Base-by-base conservation (phyloP, 345 rosid genomes). In the Luvunga scandens region DNA sequence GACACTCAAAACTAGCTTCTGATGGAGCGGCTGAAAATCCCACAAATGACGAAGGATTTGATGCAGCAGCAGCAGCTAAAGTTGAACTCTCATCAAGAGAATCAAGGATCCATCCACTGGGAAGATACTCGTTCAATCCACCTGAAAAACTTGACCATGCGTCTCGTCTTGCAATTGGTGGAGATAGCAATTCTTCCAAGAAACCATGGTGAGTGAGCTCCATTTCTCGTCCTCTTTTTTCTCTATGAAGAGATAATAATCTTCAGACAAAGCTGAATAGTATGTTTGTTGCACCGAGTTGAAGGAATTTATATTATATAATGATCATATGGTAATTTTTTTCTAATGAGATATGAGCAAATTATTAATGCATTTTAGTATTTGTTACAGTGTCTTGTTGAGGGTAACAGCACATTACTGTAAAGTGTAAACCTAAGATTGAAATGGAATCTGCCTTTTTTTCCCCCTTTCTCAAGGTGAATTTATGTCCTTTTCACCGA, bases 131-230 rank as follows among this genome's bases (percentile, higher is more conserved):
- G 72, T 76, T 83, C 83, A 63, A 36, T 56, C 79, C 83, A 78
- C 79, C 72, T 30, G 80, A 33, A 68, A 82, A 84, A 79, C 75
- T 79, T 33, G 82, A 66, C 79, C 77, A 79, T 78, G 70, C 79
- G 48, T 88, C 91, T 78, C 87, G 89, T 80, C 89, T 85, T 75
- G 18, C 50, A 45, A 45, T 45, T 45, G 57, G 22, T 18, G 92
- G 89, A 85, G 81, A 85, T 72, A 89, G 85, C 62, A 90, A 77
- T 82, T 92, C 98, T 86, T 92, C 98, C 71, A 86, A 84, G 88
- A 90, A 85, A 77, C 89, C 92, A 86, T 81, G 84, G 24, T 90
- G 91, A 30, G 85, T 79, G 14, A 92, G 90, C 89, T 94, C 98
- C 98, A 91, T 88, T 70, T 56, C 73, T 69, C 78, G 62, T 64